Conservation (phyloP, 2,329 filamentous ascomycete genomes). For the Ophiostoma sp. region DNA sequence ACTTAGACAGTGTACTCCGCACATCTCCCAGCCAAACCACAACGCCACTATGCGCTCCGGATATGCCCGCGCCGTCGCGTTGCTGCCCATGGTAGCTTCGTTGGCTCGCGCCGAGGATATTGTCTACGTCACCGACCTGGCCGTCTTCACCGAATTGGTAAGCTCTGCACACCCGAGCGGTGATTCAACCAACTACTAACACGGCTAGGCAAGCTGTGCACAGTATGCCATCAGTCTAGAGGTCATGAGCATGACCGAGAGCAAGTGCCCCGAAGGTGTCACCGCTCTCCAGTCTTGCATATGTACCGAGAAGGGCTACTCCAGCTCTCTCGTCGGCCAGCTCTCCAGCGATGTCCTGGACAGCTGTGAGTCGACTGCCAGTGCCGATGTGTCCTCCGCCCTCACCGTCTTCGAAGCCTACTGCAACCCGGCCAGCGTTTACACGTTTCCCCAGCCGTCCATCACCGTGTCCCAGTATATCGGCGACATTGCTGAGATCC, state of each 20-base stretch:
- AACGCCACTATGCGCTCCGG: conserved; percentile 17
- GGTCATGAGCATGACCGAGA: conserved; percentile 41
- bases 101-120: conserved; percentile 27
- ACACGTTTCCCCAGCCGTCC: conserved; percentile 41
- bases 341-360: conserved; percentile 40
- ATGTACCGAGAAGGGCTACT: conserved; percentile 46
- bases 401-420: conserved; percentile 44
- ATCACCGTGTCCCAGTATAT: conserved; percentile 45
- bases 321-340: conserved; percentile 36
- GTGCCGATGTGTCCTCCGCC: conserved; percentile 46
- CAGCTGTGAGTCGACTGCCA: conserved; percentile 44
- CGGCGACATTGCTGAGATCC: conserved; percentile 44
- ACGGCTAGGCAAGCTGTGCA: conserved; percentile 46
- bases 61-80: conserved; percentile 15
- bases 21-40: no score
- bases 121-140: conserved; percentile 44
- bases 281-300: conserved; percentile 47
- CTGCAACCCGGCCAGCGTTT: conserved; percentile 41
- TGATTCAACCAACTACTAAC: neutral
- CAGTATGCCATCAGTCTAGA: conserved; percentile 42
- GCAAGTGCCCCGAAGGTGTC: conserved; percentile 41
- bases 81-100: conserved; percentile 21
- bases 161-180: conserved; percentile 14
- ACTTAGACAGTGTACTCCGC: neutral
- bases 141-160: conserved; percentile 41